Conservation (phyloP, 371 early-diverging fungal species). For the Lichtheimia ornata region DNA sequence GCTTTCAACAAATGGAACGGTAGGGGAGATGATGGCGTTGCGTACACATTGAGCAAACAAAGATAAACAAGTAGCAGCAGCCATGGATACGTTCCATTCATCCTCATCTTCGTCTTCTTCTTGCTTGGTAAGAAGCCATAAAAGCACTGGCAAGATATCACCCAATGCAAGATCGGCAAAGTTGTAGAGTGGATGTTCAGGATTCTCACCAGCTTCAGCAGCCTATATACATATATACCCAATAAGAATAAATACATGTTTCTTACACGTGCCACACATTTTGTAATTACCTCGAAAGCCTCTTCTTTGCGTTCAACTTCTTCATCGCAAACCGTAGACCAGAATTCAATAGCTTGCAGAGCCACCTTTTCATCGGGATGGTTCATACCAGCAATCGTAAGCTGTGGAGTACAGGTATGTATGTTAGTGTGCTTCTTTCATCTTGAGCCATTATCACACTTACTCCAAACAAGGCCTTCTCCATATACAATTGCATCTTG, state of each 20-base stretch:
- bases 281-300: slow-evolving; percentile 33
- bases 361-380: slow-evolving; percentile 77
- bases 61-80: slow-evolving; percentile 93
- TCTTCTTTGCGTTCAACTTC: slow-evolving; percentile 77
- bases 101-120: slow-evolving; percentile 98
- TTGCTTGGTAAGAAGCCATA: slow-evolving; percentile 86
- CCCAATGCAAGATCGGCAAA: slow-evolving; percentile 80
- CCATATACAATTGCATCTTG: slow-evolving; percentile 93
- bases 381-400: slow-evolving; percentile 91
- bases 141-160: slow-evolving; percentile 85
- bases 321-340: slow-evolving; percentile 97
- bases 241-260: background rate
- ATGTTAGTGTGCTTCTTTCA: background rate
- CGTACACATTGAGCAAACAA: slow-evolving; percentile 83
- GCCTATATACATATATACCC: slow-evolving; percentile 53
- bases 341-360: slow-evolving; percentile 97
- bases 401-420: slow-evolving; percentile 30
- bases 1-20: slow-evolving; percentile 88
- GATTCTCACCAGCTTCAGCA: slow-evolving; percentile 51
- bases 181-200: slow-evolving; percentile 60
- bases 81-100: slow-evolving; percentile 97
- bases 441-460: slow-evolving; percentile 19
- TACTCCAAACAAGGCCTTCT: slow-evolving; percentile 89
- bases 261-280: background rate
- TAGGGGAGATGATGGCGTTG: slow-evolving; percentile 74